Base-by-base conservation (phyloP, 2,329 filamentous ascomycete genomes). In the Verticillium albo-atrum region DNA sequence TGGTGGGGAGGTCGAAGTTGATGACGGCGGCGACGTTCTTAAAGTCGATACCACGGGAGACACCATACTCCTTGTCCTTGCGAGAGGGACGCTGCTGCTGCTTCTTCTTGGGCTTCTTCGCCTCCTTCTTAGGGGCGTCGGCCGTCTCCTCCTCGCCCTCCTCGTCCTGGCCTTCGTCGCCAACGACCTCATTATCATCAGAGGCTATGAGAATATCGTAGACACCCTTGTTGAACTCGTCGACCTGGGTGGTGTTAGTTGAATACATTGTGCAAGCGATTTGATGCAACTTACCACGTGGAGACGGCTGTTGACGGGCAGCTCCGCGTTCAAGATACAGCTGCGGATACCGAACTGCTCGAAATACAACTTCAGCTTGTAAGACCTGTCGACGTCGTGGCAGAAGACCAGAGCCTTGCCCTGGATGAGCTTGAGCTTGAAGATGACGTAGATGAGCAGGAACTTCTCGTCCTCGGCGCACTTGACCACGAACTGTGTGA, bases 391-490 rank as follows among this genome's bases (percentile, higher is more conserved):
- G 58, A 96, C 89, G 66, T 97, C 92, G 28, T 86, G 89, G 6
- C 97, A 92, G 61, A 84, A 84, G 52, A 84, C 79, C 62, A 84
- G 77, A 60, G 89, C 90, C 74, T 98, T 98, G 64, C 95, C 95
- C 73, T 94, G 96, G 70, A 99, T 89, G 56, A 98, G 79, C 72
- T 95, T 90, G 14, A 98, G 83, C 78, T 97, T 97, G 79, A 97
- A 96, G 70, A 98, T 94, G 61, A 97, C 90, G 69, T 97, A 98
- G 20, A 89, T 87, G 51, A 99, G 77, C 37, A 99, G 77, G 69
- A 98, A 99, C 71, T 99, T 99, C 68, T 98, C 95, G 65, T 98
- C 94, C 75, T 99, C 95, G n/a, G 86, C 91, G 66, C 92, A 96
- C 82, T 88, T 92, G 64, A 97, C 90, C 30, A 93, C 87, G 69